A percentile compares a stretch with the other conserved stretches of the same genome.
Evolutionary conservation across 306 rosid species (phyloP).

Genomic region (Hippophae rhamnoides): DNA sequence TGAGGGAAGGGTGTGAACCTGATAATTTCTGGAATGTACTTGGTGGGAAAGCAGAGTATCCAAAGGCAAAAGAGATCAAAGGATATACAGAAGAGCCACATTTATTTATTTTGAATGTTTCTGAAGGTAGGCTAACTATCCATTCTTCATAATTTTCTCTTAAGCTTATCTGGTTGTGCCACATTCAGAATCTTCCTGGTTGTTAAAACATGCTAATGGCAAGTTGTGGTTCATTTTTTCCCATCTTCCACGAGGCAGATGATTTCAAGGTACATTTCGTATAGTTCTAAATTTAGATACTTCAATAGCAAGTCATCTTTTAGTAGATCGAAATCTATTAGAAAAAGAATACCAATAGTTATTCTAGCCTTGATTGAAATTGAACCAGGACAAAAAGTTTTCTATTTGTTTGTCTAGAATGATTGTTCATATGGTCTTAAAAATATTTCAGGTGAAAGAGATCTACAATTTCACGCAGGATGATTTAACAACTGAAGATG

Average conservation of each 20-base stretch:
- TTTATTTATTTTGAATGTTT: constrained; percentile 54
- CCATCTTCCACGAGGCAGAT: constrained; percentile 49
- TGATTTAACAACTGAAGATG: constrained; percentile 83
- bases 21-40: constrained; percentile 70
- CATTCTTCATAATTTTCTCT: constrained; percentile 11
- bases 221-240: constrained; percentile 57
- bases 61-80: constrained; percentile 62
- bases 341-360: background rate
- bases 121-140: constrained; percentile 51
- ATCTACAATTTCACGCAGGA: constrained; percentile 85
- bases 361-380: background rate
- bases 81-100: constrained; percentile 67
- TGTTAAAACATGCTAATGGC: constrained; percentile 47
- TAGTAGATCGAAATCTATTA: background rate
- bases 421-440: constrained; percentile 19
- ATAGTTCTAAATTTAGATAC: constrained; percentile 8
- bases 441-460: constrained; percentile 71
- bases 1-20: constrained; percentile 92
- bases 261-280: constrained; percentile 62
- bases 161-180: constrained; percentile 34
- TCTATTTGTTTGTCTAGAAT: constrained; percentile 5
- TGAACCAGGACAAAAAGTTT: background rate
- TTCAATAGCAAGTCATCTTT: background rate
- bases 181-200: constrained; percentile 50
- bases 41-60: constrained; percentile 68